Conservation (phyloP, 1,139 yeast genomes). For the Lodderomyces beijingensis region DNA sequence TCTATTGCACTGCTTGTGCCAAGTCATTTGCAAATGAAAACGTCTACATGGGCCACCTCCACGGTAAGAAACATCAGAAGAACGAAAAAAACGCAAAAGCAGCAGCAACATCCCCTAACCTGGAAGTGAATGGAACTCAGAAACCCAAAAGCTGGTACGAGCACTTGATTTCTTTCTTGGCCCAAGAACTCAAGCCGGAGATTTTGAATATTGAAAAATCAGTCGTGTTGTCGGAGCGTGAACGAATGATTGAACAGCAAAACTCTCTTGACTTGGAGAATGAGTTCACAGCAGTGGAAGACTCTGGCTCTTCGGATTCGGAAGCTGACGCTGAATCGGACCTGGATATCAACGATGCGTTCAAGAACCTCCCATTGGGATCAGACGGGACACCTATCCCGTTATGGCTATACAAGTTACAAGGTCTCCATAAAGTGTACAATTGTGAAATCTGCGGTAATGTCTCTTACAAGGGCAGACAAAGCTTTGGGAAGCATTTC, state of each 20-base stretch:
- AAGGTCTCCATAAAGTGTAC: conserved; percentile 74
- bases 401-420: conserved; percentile 84
- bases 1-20: conserved; percentile 63
- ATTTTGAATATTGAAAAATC: conserved; percentile 61
- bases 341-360: conserved; percentile 17
- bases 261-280: conserved; percentile 11
- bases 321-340: conserved; percentile 15
- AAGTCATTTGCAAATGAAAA: conserved; percentile 60
- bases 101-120: neutral
- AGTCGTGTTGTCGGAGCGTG: conserved; percentile 70
- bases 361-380: conserved; percentile 68
- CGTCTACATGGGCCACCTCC: conserved; percentile 65
- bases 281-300: conserved; percentile 24
- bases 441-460: conserved; percentile 89
- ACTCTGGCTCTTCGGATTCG: conserved; percentile 20
- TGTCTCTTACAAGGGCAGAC: conserved; percentile 66
- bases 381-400: conserved; percentile 93
- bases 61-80: conserved; percentile 73
- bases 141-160: conserved; percentile 19
- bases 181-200: conserved; percentile 43
- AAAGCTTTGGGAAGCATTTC: conserved; percentile 72
- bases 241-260: conserved; percentile 50
- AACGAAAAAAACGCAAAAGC: conserved; percentile 19
- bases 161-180: conserved; percentile 28
- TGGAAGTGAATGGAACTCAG: neutral